Evolutionary conservation across 305 asterid genomes (phyloP).

Genomic region (Fraxinus paxiana): DNA sequence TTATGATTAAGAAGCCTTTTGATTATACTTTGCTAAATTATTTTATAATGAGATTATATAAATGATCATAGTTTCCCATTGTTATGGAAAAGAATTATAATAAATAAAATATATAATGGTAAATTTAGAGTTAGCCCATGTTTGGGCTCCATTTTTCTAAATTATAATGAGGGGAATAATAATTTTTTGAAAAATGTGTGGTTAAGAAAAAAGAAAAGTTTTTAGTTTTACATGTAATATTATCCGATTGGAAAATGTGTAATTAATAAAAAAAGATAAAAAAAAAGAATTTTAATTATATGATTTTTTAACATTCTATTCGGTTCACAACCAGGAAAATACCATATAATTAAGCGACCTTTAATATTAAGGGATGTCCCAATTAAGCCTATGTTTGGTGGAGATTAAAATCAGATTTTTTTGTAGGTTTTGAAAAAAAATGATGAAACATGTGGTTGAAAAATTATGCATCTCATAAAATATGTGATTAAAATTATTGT

Average conservation of each 20-base stretch:
- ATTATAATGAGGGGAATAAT: not conserved
- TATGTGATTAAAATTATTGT: not conserved
- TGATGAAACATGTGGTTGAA: not conserved
- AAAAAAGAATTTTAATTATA: not conserved
- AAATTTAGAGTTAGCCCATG: not conserved
- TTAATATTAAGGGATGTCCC: not conserved
- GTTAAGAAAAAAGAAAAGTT: no score
- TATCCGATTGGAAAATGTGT: no score
- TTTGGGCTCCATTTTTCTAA: not conserved
- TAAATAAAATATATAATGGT: not conserved
- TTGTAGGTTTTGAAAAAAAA: not conserved
- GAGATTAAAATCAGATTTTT: not conserved
- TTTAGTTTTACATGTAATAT: no score
- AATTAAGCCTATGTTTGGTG: not conserved
- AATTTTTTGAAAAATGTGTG: not conserved
- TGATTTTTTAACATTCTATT: not conserved
- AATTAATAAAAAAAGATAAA: no score
- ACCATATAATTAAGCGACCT: not conserved
- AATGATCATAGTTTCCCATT: not conserved
- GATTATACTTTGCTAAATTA: not conserved
- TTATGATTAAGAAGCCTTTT: not conserved
- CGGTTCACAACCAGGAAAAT: not conserved
- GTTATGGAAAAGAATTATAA: not conserved
- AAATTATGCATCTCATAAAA: not conserved
- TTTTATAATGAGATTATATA: constrained; percentile 12